Percentiles rank a stretch among this genome's conserved stretches.
Evolutionary conservation across 257 asterid species (phyloP).

Genomic region (Nicotiana tomentosiformis): DNA sequence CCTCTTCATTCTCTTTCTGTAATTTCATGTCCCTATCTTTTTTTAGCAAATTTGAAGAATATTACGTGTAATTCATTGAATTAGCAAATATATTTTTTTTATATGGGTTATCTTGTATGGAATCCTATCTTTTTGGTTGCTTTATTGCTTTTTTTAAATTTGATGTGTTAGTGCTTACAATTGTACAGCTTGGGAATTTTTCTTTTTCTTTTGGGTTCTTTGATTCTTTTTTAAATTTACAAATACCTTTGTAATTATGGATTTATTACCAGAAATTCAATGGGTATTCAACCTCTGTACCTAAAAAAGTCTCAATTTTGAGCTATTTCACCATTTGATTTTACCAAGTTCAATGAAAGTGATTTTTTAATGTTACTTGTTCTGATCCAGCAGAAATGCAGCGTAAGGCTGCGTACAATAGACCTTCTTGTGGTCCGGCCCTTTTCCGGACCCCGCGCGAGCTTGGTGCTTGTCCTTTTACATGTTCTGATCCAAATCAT

Average conservation of each 20-base stretch:
- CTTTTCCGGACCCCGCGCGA: too few relatives aligned
- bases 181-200: neutral
- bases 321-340: neutral
- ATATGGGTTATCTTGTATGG: neutral
- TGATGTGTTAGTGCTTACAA: neutral
- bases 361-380: neutral
- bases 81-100: neutral
- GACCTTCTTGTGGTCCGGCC: too few relatives aligned
- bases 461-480: neutral
- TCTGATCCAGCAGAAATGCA: neutral
- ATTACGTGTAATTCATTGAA: neutral
- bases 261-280: neutral
- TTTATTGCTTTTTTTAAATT: neutral
- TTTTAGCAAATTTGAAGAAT: neutral
- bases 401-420: too few relatives aligned
- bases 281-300: neutral
- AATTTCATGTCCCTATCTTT: neutral
- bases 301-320: neutral
- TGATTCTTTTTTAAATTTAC: neutral
- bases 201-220: neutral
- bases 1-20: neutral
- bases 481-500: neutral
- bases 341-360: neutral
- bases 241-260: neutral
- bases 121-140: too few relatives aligned